phyloP scores from a whole-genome alignment of 306 rosid species.

The Cajanus cajan region DNA sequence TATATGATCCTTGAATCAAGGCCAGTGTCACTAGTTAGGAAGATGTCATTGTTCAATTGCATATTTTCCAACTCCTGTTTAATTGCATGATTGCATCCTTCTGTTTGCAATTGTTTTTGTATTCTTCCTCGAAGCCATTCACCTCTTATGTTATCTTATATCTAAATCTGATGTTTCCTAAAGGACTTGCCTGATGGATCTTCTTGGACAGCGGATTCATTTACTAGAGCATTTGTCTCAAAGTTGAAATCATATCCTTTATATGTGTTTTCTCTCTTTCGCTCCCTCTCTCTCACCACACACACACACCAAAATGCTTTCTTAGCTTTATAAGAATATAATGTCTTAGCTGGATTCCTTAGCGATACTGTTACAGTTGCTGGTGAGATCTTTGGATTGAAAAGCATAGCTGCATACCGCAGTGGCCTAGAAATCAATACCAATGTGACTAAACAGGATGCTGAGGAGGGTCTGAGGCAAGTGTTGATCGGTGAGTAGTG shows the following conservation, averaged over 20 bases:
- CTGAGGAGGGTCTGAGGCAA: conserved; percentile 68
- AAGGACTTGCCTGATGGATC: conserved; percentile 64
- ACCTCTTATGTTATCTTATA: not conserved
- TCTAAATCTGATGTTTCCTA: conserved; percentile 6
- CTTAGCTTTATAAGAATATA: not conserved
- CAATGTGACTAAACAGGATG: conserved; percentile 55
- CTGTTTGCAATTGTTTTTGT: not conserved
- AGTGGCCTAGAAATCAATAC: conserved; percentile 76
- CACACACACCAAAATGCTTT: not conserved
- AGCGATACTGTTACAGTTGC: conserved; percentile 48
- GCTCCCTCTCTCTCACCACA: not conserved
- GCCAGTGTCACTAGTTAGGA: not conserved
- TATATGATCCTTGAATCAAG: not conserved
- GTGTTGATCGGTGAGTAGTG: conserved; percentile 51
- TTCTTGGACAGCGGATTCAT: conserved; percentile 76
- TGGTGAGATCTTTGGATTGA: conserved; percentile 61
- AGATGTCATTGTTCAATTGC: not conserved
- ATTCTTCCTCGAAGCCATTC: not conserved
- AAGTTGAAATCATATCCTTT: conserved; percentile 93
- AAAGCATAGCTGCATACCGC: conserved; percentile 91
- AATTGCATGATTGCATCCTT: not conserved
- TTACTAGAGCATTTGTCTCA: conserved; percentile 50
- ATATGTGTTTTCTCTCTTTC: not conserved
- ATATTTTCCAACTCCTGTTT: not conserved
- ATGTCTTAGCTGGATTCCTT: conserved; percentile 48